These are phyloP conservation scores for Kazachstania taianensis DNA, from an alignment of 805 yeast genomes.

Conservation along the genomic window DNA sequence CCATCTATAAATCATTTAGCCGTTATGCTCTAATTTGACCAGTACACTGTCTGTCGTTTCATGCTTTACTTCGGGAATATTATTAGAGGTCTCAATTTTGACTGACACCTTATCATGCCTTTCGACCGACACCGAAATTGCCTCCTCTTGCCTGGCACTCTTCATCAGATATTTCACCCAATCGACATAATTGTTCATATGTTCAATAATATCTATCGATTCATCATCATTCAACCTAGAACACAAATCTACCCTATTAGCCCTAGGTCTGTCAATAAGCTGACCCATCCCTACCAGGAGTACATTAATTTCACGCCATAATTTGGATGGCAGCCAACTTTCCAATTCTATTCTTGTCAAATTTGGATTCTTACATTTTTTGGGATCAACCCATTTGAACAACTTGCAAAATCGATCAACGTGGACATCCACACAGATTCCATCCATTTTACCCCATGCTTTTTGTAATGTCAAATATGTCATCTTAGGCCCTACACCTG, in stretches of 20 bases:
- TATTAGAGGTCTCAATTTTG: no score
- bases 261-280: constrained; percentile 66
- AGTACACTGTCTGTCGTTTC: background rate
- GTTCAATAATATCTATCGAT: constrained; percentile 4
- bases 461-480: constrained; percentile 70
- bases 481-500: constrained; percentile 97
- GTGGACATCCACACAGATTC: constrained; percentile 94
- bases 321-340: constrained; percentile 58
- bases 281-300: constrained; percentile 91
- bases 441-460: constrained; percentile 68
- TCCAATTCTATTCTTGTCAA: constrained; percentile 59
- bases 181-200: constrained; percentile 8
- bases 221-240: background rate
- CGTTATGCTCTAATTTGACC: background rate
- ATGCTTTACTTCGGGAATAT: background rate
- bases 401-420: constrained; percentile 67
- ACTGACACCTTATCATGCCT: no score
- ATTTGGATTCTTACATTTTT: constrained; percentile 54
- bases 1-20: no score
- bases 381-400: constrained; percentile 65
- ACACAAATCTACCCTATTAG: constrained; percentile 21
- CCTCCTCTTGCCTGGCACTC: constrained; percentile 3
- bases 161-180: constrained; percentile 10
- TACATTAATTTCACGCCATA: constrained; percentile 83
- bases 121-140: no score